phyloP scores from a whole-genome alignment of 1,284 basidiomycete species.

The Polyporus tsugae region DNA sequence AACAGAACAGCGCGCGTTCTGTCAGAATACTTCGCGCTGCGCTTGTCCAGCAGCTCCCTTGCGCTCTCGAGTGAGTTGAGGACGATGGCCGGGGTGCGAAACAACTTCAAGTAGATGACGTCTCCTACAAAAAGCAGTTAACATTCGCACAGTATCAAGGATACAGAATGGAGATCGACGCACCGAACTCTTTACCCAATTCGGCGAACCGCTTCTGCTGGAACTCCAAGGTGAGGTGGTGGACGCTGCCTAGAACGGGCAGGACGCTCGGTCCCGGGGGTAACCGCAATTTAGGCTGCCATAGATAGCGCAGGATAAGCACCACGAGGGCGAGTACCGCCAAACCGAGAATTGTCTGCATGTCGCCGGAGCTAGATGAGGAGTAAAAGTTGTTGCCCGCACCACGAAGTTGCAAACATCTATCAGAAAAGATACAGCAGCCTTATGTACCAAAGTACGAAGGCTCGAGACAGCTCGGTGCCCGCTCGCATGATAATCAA shows the following conservation, averaged over 20 bases:
- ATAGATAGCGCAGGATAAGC: neutral
- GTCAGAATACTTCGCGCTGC: conserved; percentile 35
- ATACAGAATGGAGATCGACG: neutral
- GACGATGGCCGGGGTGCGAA: conserved; percentile 28
- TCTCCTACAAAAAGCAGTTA: conserved; percentile 25
- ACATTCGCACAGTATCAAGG: too few species aligned
- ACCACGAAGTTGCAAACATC: neutral
- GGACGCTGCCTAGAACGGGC: conserved; percentile 28
- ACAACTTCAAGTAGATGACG: conserved; percentile 29
- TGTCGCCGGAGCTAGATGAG: neutral
- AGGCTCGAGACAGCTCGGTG: neutral
- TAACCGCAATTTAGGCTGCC: neutral
- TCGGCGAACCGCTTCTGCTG: conserved; percentile 23
- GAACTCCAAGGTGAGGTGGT: conserved; percentile 18
- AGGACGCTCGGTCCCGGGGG: conserved; percentile 27
- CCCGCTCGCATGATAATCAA: neutral
- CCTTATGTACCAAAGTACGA: neutral
- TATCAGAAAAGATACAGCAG: neutral
- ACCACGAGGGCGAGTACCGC: neutral
- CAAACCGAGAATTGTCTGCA: neutral
- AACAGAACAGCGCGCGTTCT: conserved; percentile 32
- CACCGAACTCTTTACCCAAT: conserved; percentile 28
- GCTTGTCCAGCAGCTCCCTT: conserved; percentile 35
- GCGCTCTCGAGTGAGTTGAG: conserved; percentile 33
- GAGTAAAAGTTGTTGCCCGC: neutral